A percentile compares a stretch with the other conserved stretches of the same genome.
Conservation (phyloP, 306 rosid genomes). For the Adenanthera pavonina region DNA sequence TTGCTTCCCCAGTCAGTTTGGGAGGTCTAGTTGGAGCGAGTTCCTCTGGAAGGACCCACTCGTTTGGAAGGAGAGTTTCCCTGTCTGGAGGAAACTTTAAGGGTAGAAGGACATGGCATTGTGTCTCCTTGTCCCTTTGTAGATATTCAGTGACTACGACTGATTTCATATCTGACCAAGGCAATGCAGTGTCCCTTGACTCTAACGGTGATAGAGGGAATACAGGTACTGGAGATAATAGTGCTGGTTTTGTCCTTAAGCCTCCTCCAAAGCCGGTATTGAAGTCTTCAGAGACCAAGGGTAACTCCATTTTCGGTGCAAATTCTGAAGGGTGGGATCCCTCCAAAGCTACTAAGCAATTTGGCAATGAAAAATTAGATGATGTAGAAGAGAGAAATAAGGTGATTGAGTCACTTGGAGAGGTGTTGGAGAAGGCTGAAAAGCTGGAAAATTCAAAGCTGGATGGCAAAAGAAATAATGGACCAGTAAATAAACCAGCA, state of each 20-base stretch:
- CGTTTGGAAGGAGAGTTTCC: slow-evolving; percentile 68
- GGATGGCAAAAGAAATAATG: slow-evolving; percentile 52
- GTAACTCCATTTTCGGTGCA: slow-evolving; percentile 46
- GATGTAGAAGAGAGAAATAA: slow-evolving; percentile 68
- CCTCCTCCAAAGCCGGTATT: slow-evolving; percentile 86
- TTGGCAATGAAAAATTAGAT: slow-evolving; percentile 40
- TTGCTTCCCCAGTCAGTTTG: slow-evolving; percentile 75
- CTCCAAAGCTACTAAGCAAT: slow-evolving; percentile 43
- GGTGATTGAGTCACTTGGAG: slow-evolving; percentile 92
- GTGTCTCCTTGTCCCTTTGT: slow-evolving; percentile 80
- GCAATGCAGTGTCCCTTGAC: slow-evolving; percentile 78
- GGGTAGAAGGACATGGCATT: slow-evolving; percentile 71
- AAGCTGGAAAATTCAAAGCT: slow-evolving; percentile 62
- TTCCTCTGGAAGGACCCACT: slow-evolving; percentile 64
- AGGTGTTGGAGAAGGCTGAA: slow-evolving; percentile 95
- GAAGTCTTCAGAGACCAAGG: slow-evolving; percentile 56
- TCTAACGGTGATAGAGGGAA: slow-evolving; percentile 57
- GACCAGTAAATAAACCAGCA: slow-evolving; percentile 53
- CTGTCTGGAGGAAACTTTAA: slow-evolving; percentile 61
- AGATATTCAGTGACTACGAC: slow-evolving; percentile 83
- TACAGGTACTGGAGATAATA: slow-evolving; percentile 53
- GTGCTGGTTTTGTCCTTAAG: slow-evolving; percentile 73
- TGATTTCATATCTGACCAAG: slow-evolving; percentile 84
- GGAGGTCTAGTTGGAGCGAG: slow-evolving; percentile 64
- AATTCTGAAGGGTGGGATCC: slow-evolving; percentile 54